These are phyloP conservation scores for Umbelopsis sp. DNA, from an alignment of 192 early-diverging fungal genomes.

Conservation along the genomic window DNA sequence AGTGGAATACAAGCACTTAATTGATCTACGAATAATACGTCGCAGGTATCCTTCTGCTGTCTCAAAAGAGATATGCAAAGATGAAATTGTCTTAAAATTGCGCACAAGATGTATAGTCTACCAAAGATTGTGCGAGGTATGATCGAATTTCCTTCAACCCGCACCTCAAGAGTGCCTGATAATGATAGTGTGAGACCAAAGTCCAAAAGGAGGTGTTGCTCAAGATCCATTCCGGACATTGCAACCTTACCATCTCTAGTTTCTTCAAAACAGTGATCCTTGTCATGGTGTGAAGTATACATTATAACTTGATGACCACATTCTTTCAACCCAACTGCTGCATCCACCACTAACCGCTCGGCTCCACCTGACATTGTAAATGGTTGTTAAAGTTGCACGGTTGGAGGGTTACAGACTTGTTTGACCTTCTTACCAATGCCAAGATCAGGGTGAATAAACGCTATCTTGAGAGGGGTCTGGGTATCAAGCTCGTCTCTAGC, in stretches of 20 bases:
- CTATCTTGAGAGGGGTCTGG: constrained; percentile 52
- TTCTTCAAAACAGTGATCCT: constrained; percentile 87
- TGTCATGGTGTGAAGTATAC: constrained; percentile 92
- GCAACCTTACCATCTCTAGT: constrained; percentile 70
- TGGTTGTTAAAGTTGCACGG: too few relatives aligned
- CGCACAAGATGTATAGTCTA: constrained; percentile 78
- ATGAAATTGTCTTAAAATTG: constrained; percentile 75
- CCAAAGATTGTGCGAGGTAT: constrained; percentile 75
- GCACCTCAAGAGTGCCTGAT: constrained; percentile 75
- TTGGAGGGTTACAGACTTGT: too few relatives aligned
- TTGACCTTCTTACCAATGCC: constrained; percentile 74
- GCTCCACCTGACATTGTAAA: constrained; percentile 71
- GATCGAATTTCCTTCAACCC: constrained; percentile 68
- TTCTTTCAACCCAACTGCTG: constrained; percentile 77
- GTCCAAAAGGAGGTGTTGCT: neutral
- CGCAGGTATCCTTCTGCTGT: constrained; percentile 51
- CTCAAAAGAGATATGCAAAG: constrained; percentile 59
- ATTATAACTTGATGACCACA: constrained; percentile 79
- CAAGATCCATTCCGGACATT: neutral
- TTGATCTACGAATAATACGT: constrained; percentile 88
- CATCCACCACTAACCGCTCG: constrained; percentile 93
- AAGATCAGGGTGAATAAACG: constrained; percentile 91
- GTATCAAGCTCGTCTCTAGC: neutral
- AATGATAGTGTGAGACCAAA: neutral
- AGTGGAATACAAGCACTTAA: constrained; percentile 84